Evolutionary conservation across 306 rosid species (phyloP), one percentile per base, ranked within the genome.

Genomic region (Ormosia emarginata): DNA sequence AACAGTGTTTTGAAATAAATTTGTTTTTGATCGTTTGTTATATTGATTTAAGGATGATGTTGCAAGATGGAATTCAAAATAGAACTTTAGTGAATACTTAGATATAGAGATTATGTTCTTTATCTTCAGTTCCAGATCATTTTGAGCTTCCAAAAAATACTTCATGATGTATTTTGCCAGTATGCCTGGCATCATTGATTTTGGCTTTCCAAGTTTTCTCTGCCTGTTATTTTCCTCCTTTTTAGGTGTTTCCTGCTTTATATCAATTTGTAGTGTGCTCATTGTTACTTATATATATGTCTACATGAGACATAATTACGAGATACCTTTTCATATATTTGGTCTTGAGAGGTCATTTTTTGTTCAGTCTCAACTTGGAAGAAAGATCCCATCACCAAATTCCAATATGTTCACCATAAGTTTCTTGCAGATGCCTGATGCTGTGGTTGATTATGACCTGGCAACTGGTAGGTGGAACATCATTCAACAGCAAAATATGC

Each of bases 391-490:
- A 34, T 82, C 57, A 44, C 47, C 75, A 74, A 83, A 77, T 64
- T 57, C 74, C 41, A 37, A 56, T 68, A 71, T 64, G 77, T 74
- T 67, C 71, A 80, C 71, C 65, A 71, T 52, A 17, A 74, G 62
- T 83, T 82, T 84, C 64, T 77, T 82, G 77, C 97, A 96, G 97
- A 96, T 92, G 98, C 99, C 99, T 3, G 97, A 93, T 92, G 97
- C 97, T 43, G 91, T 93, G 66, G 97, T 96, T 67, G 99, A 96
- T 87, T 96, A 95, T 87, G 94, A 95, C 84, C 92, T 93, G 46
- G 81, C 93, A 75, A 86, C 88, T 73, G 94, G 96, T 69, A 83
- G 81, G 61, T 93, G 97, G 98, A 90, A 85, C 86, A 93, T 95
- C 85, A 88, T 95, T 90, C 98, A 95, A 71, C 98, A 92, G 88